Base-by-base conservation (phyloP, 2,329 filamentous ascomycete species). In the Teratosphaeria epicoccoides region DNA sequence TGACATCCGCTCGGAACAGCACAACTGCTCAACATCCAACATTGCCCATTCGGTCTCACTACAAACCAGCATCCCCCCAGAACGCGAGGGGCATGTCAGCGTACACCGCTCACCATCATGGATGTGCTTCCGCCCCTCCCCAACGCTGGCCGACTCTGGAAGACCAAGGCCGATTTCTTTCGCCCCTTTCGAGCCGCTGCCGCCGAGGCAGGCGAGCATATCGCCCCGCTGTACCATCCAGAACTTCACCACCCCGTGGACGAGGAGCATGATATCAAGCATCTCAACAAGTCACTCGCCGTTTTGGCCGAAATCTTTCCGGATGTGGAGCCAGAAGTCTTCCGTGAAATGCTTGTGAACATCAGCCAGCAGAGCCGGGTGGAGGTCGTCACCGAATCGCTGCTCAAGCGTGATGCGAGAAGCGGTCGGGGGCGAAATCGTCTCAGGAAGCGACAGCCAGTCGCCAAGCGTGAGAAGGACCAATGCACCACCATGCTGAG, bases 251-350 rank as follows among this genome's bases (percentile, higher is more conserved):
- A 47, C 23, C 22, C 50, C 6, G 46, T 33, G 10, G 52, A 49
- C 12, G 57, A 63, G 11, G 79, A 83, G 54, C 77, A 63, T 9
- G 79, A 88, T 60, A 74, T 89, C 23, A 75, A 79, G 58, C 80
- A 84, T 53, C 76, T 91, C 47, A 91, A 91, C 70, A 73, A 74
- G 48, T 78, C 81, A 59, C 79, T 93, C 56, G 78, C 80, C 54
- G 80, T 77, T 11, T 77, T 93, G 43, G 80, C 82, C 22, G 80
- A 80, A 46, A 76, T 90, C 7, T 93, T 93, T 58, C 87, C 87
- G 24, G 81, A 90, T 67, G 75, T 90, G n/a, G 84, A 88, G 67
- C 76, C 87, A 54, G 85, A 90, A 59, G 87, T 90, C 17, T 88
- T 93, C 64, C 80, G 87, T 44, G 87, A 91, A 71, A 86, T 93